Percentiles rank a stretch among this genome's conserved stretches.
Evolutionary conservation across 495 filamentous ascomycete genomes (phyloP).

Genomic region (Cenococcum geophilum): DNA sequence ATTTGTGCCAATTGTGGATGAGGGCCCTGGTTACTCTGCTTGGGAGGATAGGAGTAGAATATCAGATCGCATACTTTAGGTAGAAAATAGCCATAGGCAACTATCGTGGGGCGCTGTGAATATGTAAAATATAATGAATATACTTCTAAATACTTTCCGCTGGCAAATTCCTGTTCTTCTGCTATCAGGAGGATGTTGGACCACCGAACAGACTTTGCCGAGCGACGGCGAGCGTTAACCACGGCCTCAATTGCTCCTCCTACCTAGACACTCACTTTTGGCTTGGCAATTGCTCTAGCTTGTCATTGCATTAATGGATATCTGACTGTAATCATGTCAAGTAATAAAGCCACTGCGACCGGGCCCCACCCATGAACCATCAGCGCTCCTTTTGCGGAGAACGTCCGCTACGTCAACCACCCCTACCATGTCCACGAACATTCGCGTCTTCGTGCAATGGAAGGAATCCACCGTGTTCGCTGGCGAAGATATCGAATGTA

Average conservation of each 20-base stretch:
- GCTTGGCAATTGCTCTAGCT: neutral
- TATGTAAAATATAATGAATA: neutral
- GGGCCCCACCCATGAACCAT: slow-evolving; percentile 8
- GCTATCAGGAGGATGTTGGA: neutral
- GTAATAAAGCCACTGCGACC: neutral
- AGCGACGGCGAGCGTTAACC: neutral
- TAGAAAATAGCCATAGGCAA: neutral
- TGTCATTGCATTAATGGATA: neutral
- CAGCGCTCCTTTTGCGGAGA: slow-evolving; percentile 6
- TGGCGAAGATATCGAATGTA: slow-evolving; percentile 88
- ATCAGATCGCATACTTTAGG: neutral
- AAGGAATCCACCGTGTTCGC: slow-evolving; percentile 87
- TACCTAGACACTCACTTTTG: neutral
- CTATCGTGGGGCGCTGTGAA: neutral
- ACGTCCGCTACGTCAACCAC: slow-evolving; percentile 4
- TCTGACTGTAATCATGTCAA: neutral
- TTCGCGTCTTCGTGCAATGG: slow-evolving; percentile 92
- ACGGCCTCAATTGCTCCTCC: neutral
- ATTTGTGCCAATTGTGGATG: neutral
- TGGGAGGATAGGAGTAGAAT: neutral
- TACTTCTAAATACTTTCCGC: neutral
- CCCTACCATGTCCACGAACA: slow-evolving; percentile 47
- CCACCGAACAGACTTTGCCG: neutral
- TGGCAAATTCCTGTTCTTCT: neutral
- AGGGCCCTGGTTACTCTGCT: neutral